phyloP scores from a whole-genome alignment of 1,284 basidiomycete genomes.

The Ustilago esculenta region DNA sequence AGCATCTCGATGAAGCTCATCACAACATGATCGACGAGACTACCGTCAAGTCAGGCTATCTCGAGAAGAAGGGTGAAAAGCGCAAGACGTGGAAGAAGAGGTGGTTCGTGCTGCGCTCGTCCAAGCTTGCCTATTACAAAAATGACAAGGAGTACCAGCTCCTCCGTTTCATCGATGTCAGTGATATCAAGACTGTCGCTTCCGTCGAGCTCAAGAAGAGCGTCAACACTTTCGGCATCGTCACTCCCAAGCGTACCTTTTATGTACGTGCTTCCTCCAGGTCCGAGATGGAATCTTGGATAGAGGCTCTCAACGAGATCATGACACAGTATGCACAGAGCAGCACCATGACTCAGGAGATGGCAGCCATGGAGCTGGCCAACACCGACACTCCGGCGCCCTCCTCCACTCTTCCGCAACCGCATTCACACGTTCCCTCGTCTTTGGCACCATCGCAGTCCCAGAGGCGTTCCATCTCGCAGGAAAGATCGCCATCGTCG shows the following conservation, averaged over 20 bases:
- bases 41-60: slow-evolving; percentile 87
- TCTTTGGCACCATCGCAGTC: slow-evolving; percentile 10
- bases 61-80: slow-evolving; percentile 95
- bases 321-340: slow-evolving; percentile 70
- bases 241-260: slow-evolving; percentile 89
- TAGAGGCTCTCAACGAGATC: slow-evolving; percentile 81
- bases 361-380: slow-evolving; percentile 47
- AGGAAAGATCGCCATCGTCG: slow-evolving; percentile 21
- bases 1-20: slow-evolving; percentile 72
- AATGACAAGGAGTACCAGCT: slow-evolving; percentile 78
- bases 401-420: slow-evolving; percentile 24
- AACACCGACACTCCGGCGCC: slow-evolving; percentile 30
- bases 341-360: slow-evolving; percentile 55
- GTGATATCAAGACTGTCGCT: slow-evolving; percentile 89
- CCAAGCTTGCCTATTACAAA: slow-evolving; percentile 96
- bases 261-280: slow-evolving; percentile 83
- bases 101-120: slow-evolving; percentile 94
- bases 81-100: slow-evolving; percentile 99
- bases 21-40: slow-evolving; percentile 72
- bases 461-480: slow-evolving; percentile 27
- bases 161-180: slow-evolving; percentile 85
- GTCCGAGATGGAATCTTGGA: slow-evolving; percentile 84
- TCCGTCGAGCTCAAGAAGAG: slow-evolving; percentile 89
- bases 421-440: slow-evolving; percentile 3
- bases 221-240: slow-evolving; percentile 87